Percentiles rank a stretch among this genome's conserved stretches.
These are phyloP conservation scores for Leptographium radiaticola DNA, from an alignment of 2,329 filamentous ascomycete genomes.

Conservation along the genomic window DNA sequence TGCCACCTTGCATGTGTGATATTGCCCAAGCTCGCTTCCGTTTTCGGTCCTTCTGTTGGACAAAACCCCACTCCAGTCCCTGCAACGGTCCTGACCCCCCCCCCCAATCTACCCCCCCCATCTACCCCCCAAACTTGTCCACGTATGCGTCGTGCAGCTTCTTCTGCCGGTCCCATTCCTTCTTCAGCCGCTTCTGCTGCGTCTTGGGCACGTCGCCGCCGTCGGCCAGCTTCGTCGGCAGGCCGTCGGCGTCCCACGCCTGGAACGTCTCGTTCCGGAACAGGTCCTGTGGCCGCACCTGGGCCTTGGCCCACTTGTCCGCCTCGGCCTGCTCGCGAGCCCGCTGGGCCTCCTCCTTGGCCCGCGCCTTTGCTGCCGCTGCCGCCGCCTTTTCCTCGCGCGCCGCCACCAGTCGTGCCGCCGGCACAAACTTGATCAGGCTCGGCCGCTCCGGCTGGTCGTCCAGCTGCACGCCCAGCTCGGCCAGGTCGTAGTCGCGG, in stretches of 20 bases:
- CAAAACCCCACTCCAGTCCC: neutral
- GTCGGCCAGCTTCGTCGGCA: slow-evolving; percentile 47
- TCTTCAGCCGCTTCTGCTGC: slow-evolving; percentile 50
- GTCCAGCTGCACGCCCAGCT: slow-evolving; percentile 57
- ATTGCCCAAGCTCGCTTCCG: too few species aligned
- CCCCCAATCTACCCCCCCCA: too few species aligned
- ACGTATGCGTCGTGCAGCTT: slow-evolving; percentile 47
- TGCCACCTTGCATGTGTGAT: too few species aligned
- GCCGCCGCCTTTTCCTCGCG: slow-evolving; percentile 39
- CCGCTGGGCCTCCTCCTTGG: slow-evolving; percentile 26
- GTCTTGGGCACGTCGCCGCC: slow-evolving; percentile 55
- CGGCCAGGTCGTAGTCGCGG: slow-evolving; percentile 51
- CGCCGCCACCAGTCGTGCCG: slow-evolving; percentile 35
- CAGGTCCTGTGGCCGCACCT: slow-evolving; percentile 17
- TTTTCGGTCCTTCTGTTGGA: too few species aligned
- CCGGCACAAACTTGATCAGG: slow-evolving; percentile 50
- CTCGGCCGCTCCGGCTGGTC: slow-evolving; percentile 46
- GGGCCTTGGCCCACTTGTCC: slow-evolving; percentile 14
- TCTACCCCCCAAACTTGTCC: slow-evolving; percentile 11
- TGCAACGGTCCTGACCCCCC: too few species aligned
- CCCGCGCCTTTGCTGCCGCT: slow-evolving; percentile 35
- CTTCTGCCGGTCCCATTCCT: slow-evolving; percentile 61
- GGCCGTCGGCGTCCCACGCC: slow-evolving; percentile 53
- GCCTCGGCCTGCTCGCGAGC: slow-evolving; percentile 24
- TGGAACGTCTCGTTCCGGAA: slow-evolving; percentile 32